Evolutionary conservation across 768 basidiomycete species (phyloP).

Genomic region (Sporobolomyces pararoseus): DNA sequence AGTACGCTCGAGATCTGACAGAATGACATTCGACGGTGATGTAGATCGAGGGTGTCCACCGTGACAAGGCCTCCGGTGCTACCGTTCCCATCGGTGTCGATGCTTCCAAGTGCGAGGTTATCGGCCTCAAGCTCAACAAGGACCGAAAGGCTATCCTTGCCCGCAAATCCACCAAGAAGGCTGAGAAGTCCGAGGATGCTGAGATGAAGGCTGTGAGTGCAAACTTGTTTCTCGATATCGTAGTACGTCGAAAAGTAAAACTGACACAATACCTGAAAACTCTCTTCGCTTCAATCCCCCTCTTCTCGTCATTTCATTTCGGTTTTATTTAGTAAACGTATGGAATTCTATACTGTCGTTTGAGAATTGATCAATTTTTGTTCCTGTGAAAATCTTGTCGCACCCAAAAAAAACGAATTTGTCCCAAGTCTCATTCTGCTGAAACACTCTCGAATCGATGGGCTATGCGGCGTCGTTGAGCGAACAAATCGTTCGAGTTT

Average conservation of each 20-base stretch:
- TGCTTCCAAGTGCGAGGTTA: slow-evolving; percentile 22
- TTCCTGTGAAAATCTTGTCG: background rate
- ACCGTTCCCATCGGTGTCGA: slow-evolving; percentile 23
- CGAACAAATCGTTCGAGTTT: too few species aligned
- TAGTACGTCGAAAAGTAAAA: background rate
- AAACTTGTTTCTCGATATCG: background rate
- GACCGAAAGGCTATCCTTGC: slow-evolving; percentile 20
- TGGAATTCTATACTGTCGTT: slow-evolving; percentile 8
- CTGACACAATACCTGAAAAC: background rate
- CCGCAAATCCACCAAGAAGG: slow-evolving; percentile 20
- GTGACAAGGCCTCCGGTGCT: slow-evolving; percentile 20
- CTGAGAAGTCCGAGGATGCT: slow-evolving; percentile 21
- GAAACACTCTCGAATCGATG: too few species aligned
- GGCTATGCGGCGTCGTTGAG: too few species aligned
- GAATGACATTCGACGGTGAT: background rate
- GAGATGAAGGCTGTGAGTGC: slow-evolving; percentile 24
- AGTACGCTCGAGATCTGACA: too few species aligned
- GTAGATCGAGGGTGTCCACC: slow-evolving; percentile 26
- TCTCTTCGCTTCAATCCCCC: too few species aligned
- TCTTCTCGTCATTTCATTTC: background rate
- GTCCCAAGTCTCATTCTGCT: too few species aligned
- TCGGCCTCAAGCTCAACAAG: slow-evolving; percentile 28
- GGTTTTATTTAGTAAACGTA: slow-evolving; percentile 6
- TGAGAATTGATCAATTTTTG: slow-evolving; percentile 3
- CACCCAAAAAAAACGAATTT: too few species aligned